phyloP scores from a whole-genome alignment of 2,329 filamentous ascomycete species.

The Colletotrichum somersetense region DNA sequence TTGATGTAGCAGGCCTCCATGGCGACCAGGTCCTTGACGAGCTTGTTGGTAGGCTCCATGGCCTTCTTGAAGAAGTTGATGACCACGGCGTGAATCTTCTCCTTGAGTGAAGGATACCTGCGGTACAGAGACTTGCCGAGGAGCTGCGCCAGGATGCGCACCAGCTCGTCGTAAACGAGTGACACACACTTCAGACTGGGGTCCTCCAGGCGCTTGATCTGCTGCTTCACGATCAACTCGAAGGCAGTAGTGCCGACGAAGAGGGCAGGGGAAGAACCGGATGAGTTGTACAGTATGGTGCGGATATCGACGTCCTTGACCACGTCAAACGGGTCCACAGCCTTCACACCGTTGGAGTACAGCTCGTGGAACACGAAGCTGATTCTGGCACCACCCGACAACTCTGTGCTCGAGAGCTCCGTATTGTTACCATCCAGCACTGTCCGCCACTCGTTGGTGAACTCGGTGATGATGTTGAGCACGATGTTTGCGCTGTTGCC shows the following conservation, averaged over 20 bases:
- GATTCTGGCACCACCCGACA: conserved; percentile 97
- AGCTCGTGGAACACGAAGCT: conserved; percentile 99
- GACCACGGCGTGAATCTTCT: conserved; percentile 94
- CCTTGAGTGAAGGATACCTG: conserved; percentile 93
- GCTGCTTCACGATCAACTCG: conserved; percentile 97
- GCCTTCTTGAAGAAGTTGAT: conserved; percentile 97
- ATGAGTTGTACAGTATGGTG: conserved; percentile 98
- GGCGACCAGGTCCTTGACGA: conserved; percentile 89
- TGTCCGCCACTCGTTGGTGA: conserved; percentile 96
- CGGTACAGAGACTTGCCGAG: conserved; percentile 91
- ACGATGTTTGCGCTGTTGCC: conserved; percentile 97
- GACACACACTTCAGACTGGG: conserved; percentile 98
- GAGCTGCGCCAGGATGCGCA: conserved; percentile 92
- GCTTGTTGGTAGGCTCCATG: conserved; percentile 98
- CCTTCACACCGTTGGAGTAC: conserved; percentile 97
- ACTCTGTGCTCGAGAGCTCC: conserved; percentile 91
- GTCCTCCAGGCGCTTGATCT: conserved; percentile 96
- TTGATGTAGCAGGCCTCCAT: conserved; percentile 99
- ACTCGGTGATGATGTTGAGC: conserved; percentile 98
- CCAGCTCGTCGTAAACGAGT: conserved; percentile 95
- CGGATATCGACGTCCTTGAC: conserved; percentile 98
- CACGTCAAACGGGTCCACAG: conserved; percentile 95
- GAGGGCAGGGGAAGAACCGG: conserved; percentile 94
- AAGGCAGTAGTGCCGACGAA: conserved; percentile 99
- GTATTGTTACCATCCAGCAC: conserved; percentile 97